These are phyloP conservation scores for Whalleya microplaca DNA, from an alignment of 2,329 filamentous ascomycete genomes.

Conservation along the genomic window DNA sequence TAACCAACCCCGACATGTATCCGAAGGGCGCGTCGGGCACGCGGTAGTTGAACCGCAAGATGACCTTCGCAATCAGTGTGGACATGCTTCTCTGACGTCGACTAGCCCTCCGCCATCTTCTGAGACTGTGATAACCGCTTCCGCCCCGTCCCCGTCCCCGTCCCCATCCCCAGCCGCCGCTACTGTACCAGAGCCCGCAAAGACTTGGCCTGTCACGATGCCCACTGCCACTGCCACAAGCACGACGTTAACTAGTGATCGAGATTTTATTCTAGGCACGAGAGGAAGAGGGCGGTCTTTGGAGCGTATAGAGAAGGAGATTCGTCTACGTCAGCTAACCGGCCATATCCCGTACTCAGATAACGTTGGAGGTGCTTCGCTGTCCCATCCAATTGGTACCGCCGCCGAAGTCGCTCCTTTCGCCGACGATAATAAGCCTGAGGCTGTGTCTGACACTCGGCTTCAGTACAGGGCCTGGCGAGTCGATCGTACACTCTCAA, in stretches of 20 bases:
- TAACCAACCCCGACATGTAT: conserved; percentile 25
- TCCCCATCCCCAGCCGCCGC: conserved; percentile 28
- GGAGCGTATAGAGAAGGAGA: conserved; percentile 48
- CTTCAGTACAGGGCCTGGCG: conserved; percentile 42
- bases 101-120: conserved; percentile 38
- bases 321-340: conserved; percentile 38
- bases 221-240: conserved; percentile 40
- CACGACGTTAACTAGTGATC: conserved; percentile 40
- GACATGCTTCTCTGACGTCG: conserved; percentile 44
- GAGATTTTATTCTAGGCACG: conserved; percentile 38
- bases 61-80: conserved; percentile 41
- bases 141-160: conserved; percentile 34
- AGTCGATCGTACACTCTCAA: conserved; percentile 47
- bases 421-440: conserved; percentile 26
- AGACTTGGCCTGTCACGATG: conserved; percentile 31
- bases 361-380: conserved; percentile 41
- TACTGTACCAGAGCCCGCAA: conserved; percentile 20
- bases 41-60: conserved; percentile 34
- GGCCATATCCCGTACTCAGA: conserved; percentile 27
- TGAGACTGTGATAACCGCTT: conserved; percentile 38
- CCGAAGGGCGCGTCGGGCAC: conserved; percentile 21
- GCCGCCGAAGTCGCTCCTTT: conserved; percentile 11
- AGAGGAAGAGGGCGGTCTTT: conserved; percentile 44
- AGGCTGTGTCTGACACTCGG: conserved; percentile 30
- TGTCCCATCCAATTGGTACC: conserved; percentile 27